Conservation (phyloP, 352 stramenopile genomes). For the Pythium pectinolyticum region DNA sequence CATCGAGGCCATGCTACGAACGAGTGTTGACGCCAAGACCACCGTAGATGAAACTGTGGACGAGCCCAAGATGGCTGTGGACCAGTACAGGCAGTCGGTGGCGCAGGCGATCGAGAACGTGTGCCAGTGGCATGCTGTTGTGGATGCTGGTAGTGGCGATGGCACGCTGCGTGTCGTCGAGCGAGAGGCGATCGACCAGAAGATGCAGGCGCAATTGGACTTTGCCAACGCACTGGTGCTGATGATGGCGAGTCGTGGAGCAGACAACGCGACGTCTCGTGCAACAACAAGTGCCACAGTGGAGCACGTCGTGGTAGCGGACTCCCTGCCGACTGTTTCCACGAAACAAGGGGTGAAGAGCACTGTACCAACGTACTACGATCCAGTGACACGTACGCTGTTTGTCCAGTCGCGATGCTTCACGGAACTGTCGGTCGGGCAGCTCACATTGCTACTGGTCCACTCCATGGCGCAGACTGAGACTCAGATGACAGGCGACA, state of each 20-base stretch:
- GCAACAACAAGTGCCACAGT: too few species aligned
- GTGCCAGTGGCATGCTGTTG: constrained; percentile 7
- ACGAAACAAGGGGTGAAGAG: neutral
- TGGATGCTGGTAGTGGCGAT: neutral
- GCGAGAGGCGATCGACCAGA: neutral
- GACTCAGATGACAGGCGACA: constrained; percentile 24
- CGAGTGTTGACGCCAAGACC: neutral
- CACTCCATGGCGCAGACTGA: constrained; percentile 46
- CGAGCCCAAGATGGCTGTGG: neutral
- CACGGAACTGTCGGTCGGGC: constrained; percentile 41
- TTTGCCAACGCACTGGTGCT: constrained; percentile 7
- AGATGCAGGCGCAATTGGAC: constrained; percentile 6
- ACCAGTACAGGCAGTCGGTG: constrained; percentile 14
- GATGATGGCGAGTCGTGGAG: neutral
- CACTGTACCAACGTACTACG: constrained; percentile 12
- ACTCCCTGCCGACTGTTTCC: neutral
- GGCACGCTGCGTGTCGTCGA: neutral
- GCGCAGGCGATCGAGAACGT: constrained; percentile 11
- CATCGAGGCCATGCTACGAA: constrained; percentile 22
- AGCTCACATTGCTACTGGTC: constrained; percentile 55
- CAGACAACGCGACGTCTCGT: neutral
- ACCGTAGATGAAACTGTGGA: neutral
- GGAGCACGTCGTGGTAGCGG: constrained; percentile 10
- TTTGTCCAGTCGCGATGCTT: constrained; percentile 37
- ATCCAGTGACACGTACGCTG: constrained; percentile 29